phyloP scores from a whole-genome alignment of 2,329 filamentous ascomycete species.

The Coleophoma cylindrospora region DNA sequence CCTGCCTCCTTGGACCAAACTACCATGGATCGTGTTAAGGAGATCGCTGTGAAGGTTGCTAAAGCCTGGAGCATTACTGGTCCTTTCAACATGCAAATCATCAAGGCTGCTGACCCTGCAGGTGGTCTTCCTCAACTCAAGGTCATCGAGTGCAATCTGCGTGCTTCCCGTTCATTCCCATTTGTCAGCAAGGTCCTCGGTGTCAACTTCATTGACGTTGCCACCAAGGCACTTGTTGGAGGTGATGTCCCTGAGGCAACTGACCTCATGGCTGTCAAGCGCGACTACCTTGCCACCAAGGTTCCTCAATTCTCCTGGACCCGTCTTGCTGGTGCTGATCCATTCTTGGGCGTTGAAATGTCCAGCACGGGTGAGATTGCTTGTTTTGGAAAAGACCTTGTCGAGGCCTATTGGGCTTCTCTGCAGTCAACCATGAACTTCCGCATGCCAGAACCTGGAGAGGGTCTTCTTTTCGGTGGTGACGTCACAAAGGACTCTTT shows the following conservation, averaged over 20 bases:
- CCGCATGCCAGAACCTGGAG: constrained; percentile 88
- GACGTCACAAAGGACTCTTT: constrained; percentile 68
- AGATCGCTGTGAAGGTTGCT: constrained; percentile 92
- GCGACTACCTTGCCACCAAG: constrained; percentile 93
- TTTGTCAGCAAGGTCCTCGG: constrained; percentile 97
- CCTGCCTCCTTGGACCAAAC: constrained; percentile 72
- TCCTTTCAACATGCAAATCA: constrained; percentile 99
- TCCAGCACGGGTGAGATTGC: constrained; percentile 95
- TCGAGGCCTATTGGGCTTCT: constrained; percentile 97
- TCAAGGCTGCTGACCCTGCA: constrained; percentile 78
- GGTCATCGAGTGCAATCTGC: constrained; percentile 97
- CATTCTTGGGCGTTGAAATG: constrained; percentile 98
- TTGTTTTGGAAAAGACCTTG: constrained; percentile 92
- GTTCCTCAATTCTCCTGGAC: constrained; percentile 99
- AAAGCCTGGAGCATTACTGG: constrained; percentile 96
- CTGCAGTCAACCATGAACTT: constrained; percentile 99
- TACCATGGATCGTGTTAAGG: constrained; percentile 84
- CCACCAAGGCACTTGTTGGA: constrained; percentile 86
- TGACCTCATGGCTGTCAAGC: constrained; percentile 85
- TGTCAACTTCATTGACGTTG: constrained; percentile 93
- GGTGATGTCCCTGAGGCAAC: constrained; percentile 77
- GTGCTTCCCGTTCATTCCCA: constrained; percentile 95
- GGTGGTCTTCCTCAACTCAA: constrained; percentile 75
- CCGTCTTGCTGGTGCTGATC: constrained; percentile 91
- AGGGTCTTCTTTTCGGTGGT: constrained; percentile 92